Conservation (phyloP, 192 early-diverging fungal genomes). For the Dispira simplex region DNA sequence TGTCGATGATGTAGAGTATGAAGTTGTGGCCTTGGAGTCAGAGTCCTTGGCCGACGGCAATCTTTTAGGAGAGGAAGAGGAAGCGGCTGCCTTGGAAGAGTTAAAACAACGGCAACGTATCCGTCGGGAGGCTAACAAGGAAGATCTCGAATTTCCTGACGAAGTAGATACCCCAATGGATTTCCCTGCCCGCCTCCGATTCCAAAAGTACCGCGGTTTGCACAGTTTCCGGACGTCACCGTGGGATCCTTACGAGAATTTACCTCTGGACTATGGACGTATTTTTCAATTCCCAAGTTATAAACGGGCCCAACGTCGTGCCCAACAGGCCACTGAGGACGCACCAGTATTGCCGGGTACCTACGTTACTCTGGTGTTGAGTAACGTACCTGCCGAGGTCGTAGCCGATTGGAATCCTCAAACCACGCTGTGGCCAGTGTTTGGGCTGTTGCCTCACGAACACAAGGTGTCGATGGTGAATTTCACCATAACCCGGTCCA, state of each 20-base stretch:
- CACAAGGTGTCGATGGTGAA: slow-evolving; percentile 87
- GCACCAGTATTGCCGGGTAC: slow-evolving; percentile 48
- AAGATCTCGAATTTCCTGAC: slow-evolving; percentile 86
- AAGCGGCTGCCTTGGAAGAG: slow-evolving; percentile 21
- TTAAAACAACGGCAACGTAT: slow-evolving; percentile 41
- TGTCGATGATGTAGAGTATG: slow-evolving; percentile 18
- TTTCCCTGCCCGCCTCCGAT: slow-evolving; percentile 64
- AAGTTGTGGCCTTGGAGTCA: slow-evolving; percentile 19
- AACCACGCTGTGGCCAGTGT: slow-evolving; percentile 35
- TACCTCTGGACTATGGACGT: slow-evolving; percentile 87
- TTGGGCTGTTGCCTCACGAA: slow-evolving; percentile 76
- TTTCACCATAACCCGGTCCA: slow-evolving; percentile 53
- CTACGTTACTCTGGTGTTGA: slow-evolving; percentile 62
- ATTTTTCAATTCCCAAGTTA: slow-evolving; percentile 96
- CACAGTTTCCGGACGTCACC: slow-evolving; percentile 88
- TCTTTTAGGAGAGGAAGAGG: slow-evolving; percentile 21
- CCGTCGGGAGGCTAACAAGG: slow-evolving; percentile 30
- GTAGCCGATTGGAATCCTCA: slow-evolving; percentile 9
- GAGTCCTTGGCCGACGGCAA: slow-evolving; percentile 6
- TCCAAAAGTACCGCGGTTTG: slow-evolving; percentile 89
- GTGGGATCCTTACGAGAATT: slow-evolving; percentile 98
- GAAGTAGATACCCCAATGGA: slow-evolving; percentile 92
- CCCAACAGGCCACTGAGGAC: slow-evolving; percentile 29
- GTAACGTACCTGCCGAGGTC: slow-evolving; percentile 27
- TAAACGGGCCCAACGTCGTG: slow-evolving; percentile 57